Evolutionary conservation across 805 yeast species (phyloP).

Genomic region (Schwanniomyces occidentalis): DNA sequence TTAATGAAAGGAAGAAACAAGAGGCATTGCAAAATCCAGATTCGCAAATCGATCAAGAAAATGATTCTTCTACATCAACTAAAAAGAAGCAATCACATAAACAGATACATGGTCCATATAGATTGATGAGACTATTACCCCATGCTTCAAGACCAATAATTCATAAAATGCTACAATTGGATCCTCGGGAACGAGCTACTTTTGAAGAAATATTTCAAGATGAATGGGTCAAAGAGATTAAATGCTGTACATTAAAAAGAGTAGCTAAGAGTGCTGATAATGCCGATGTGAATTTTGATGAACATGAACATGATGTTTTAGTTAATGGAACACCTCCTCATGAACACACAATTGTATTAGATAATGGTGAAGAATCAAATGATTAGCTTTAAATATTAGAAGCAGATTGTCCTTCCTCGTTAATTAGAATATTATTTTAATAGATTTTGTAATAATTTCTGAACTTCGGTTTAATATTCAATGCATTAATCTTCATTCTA

Average conservation of each 20-base stretch:
- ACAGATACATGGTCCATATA: constrained; percentile 79
- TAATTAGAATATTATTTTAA: not conserved
- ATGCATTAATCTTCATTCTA: constrained; percentile 1
- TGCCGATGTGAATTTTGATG: constrained; percentile 28
- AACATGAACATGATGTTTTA: constrained; percentile 37
- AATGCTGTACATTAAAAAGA: constrained; percentile 54
- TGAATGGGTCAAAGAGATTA: constrained; percentile 68
- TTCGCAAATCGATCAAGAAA: constrained; percentile 6
- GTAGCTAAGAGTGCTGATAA: constrained; percentile 18
- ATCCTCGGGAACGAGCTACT: constrained; percentile 62
- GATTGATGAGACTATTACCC: constrained; percentile 77
- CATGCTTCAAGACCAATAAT: constrained; percentile 81
- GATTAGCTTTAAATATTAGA: too few relatives aligned
- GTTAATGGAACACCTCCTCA: constrained; percentile 40
- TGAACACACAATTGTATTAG: constrained; percentile 39
- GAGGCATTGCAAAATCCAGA: constrained; percentile 7
- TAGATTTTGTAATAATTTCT: not conserved
- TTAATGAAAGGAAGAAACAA: constrained; percentile 19
- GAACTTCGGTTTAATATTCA: constrained; percentile 1
- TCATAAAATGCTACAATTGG: constrained; percentile 63
- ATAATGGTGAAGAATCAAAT: constrained; percentile 14
- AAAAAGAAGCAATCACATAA: constrained; percentile 44
- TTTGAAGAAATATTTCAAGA: constrained; percentile 65
- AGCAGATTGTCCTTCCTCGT: too few relatives aligned
- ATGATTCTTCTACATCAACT: constrained; percentile 15